phyloP scores from a whole-genome alignment of 2,329 filamentous ascomycete genomes.

The Karstenula rhodostoma region DNA sequence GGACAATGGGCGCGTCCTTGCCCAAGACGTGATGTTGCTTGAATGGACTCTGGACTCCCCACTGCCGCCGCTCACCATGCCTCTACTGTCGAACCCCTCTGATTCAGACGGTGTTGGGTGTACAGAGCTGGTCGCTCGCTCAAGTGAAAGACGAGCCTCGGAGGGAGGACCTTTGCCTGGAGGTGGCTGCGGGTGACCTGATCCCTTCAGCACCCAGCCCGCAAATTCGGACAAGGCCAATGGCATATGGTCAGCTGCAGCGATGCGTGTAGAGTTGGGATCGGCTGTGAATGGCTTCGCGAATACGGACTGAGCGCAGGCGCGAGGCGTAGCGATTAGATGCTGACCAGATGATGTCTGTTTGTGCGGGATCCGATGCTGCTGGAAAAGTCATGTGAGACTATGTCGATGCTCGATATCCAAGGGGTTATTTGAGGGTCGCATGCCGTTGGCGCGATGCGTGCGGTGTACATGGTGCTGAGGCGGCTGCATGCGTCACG shows the following conservation, averaged over 20 bases:
- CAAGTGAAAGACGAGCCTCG: slow-evolving; percentile 26
- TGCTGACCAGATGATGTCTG: slow-evolving; percentile 45
- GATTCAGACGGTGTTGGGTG: slow-evolving; percentile 22
- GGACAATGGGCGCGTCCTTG: slow-evolving; percentile 54
- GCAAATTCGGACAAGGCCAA: slow-evolving; percentile 41
- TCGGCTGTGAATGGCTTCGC: slow-evolving; percentile 20
- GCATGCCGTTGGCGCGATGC: slow-evolving; percentile 19
- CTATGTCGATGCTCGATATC: slow-evolving; percentile 51
- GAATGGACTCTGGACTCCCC: slow-evolving; percentile 37
- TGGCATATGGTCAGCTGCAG: slow-evolving; percentile 34
- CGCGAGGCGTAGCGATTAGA: slow-evolving; percentile 36
- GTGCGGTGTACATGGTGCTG: neutral
- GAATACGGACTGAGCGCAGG: slow-evolving; percentile 35
- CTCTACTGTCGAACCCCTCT: slow-evolving; percentile 25
- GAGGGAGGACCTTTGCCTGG: slow-evolving; percentile 29
- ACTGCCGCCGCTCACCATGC: slow-evolving; percentile 37
- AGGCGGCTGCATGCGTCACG: slow-evolving; percentile 10
- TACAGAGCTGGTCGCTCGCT: slow-evolving; percentile 24
- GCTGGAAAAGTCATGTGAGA: slow-evolving; percentile 49
- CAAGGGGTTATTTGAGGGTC: slow-evolving; percentile 36
- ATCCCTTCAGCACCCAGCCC: slow-evolving; percentile 45
- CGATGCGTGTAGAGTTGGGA: slow-evolving; percentile 16
- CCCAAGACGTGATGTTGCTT: slow-evolving; percentile 39
- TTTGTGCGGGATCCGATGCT: slow-evolving; percentile 46
- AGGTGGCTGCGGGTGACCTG: slow-evolving; percentile 41